Evolutionary conservation across 441 rosid species (phyloP), one percentile per base, ranked within the genome.

Genomic region (Mallotus repandus): DNA sequence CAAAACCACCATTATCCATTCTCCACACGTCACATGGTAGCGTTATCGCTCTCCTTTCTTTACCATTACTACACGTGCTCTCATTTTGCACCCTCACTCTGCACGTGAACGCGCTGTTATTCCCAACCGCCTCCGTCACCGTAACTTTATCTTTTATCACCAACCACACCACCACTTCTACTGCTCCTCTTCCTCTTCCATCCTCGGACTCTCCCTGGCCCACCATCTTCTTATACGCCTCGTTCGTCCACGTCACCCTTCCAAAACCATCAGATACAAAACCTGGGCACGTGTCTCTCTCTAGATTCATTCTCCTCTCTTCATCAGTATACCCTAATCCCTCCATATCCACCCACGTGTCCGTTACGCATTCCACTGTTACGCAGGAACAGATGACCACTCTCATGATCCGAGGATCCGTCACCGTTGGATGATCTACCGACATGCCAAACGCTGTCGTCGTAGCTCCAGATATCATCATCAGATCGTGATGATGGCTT

Each of bases 21-120:
- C 88, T 81, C 96, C 96, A 90, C n/a, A 81, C 97, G 59, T 94
- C 97, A 69, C 98, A 92, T 7, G 98, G 98, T 77, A 90, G 78
- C 61, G 84, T 87, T 49, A 84, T 66, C 4, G 87, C 85, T 57
- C 76, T 82, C 70, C 68, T 81, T 68, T 78, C 85, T 74, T 55
- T 71, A 18, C 29, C 66, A 16, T 79, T 81, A 21, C 82, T 81
- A 50, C 80, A 71, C 71, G 74, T 74, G 59, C 53, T 71, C 49
- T 73, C 68, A 83, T 82, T 78, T 76, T 84, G 88, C 71, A 92
- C 78, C 82, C 88, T 89, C 68, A 88, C 89, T 84, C 86, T 83
- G 76, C 97, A 89, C 52, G 93, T 85, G 72, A 90, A 88, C 48
- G 89, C 93, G 53, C 60, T 66, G 56, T 70, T 63, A 15, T 70